These are phyloP conservation scores for Aegilops longissima DNA, from an alignment of 176 grass and related monocot species.

Conservation along the genomic window DNA sequence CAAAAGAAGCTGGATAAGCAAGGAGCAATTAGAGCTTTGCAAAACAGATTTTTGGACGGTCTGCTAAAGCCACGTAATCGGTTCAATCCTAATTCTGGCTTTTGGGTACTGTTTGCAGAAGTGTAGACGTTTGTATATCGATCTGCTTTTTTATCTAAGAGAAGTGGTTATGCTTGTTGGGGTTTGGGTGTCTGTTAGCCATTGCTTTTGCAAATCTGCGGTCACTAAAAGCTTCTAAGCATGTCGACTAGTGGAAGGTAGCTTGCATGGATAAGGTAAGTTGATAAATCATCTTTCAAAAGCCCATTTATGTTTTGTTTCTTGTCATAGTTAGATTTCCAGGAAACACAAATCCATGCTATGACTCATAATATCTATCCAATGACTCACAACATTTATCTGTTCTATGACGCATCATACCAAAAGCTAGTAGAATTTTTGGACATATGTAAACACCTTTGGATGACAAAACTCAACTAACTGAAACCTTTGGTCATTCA, in stretches of 20 bases:
- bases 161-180: background rate
- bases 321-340: background rate
- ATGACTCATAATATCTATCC: background rate
- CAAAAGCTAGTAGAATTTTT: background rate
- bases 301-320: background rate
- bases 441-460: background rate
- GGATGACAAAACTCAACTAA: background rate
- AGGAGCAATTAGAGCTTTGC: constrained; percentile 2
- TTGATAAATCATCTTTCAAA: background rate
- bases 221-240: too few relatives aligned
- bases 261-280: too few relatives aligned
- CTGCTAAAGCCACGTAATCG: background rate
- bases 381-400: background rate
- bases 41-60: constrained; percentile 1
- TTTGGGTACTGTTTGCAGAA: background rate
- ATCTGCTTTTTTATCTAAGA: background rate
- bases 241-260: too few relatives aligned
- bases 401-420: background rate
- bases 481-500: background rate
- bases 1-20: background rate
- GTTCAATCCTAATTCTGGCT: background rate
- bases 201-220: too few relatives aligned
- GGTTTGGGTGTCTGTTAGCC: background rate
- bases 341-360: background rate
- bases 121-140: background rate